phyloP scores from a whole-genome alignment of 2,329 filamentous ascomycete genomes.

The Penicillium polonicum region DNA sequence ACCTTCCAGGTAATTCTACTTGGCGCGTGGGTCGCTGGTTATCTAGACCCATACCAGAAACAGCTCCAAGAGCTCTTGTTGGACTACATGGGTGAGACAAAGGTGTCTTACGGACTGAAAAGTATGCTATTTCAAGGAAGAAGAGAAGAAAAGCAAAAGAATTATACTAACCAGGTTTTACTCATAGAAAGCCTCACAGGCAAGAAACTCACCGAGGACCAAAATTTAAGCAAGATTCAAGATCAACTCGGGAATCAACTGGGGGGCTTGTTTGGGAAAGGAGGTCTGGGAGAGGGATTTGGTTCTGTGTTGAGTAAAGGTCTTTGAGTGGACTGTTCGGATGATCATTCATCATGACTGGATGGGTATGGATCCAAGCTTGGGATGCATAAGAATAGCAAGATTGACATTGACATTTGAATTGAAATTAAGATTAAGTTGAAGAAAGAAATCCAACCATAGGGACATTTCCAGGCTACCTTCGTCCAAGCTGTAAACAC shows the following conservation, averaged over 20 bases:
- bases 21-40: conserved; percentile 31
- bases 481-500: neutral
- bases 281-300: conserved; percentile 21
- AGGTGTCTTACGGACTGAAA: conserved; percentile 28
- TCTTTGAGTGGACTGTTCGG: conserved; percentile 4
- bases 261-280: conserved; percentile 25
- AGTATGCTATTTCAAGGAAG: conserved; percentile 14
- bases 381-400: neutral
- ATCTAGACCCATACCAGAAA: conserved; percentile 32
- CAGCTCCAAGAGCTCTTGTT: conserved; percentile 30
- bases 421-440: neutral
- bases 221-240: conserved; percentile 29
- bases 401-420: neutral
- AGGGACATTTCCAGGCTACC: neutral
- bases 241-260: conserved; percentile 24
- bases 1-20: conserved; percentile 15
- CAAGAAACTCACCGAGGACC: conserved; percentile 27
- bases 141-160: neutral
- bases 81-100: conserved; percentile 32
- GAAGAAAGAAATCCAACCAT: neutral
- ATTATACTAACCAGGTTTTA: neutral
- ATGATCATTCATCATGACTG: too few relatives aligned
- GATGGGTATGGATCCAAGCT: too few relatives aligned
- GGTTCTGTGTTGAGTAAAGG: conserved; percentile 24
- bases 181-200: conserved; percentile 23